Base-by-base conservation (phyloP, 768 basidiomycete genomes). In the Termitomyces sp. region DNA sequence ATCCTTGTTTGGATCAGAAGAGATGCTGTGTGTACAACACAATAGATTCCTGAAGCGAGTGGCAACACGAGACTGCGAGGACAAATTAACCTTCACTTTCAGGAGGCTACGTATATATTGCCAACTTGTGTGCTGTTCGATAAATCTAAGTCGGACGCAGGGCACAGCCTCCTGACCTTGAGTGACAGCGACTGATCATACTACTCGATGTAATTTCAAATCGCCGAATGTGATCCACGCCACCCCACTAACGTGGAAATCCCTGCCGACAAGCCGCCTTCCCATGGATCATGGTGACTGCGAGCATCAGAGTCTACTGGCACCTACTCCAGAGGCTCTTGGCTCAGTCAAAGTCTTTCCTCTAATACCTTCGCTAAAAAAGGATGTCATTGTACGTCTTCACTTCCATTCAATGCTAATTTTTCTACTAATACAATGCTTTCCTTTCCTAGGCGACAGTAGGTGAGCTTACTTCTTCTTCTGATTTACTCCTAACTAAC, bases 281-380 rank as follows among this genome's bases (percentile, higher is more conserved):
- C 45, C 47, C 39, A 58, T 61, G 59, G 58, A 59, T n/a, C n/a
- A 77, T 10, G 44, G 20, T 79, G 78, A 81, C 68, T 66, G 69
- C 57, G 80, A 81, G 65, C 70, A 73, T 51, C 76, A 73, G 60
- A 60, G 66, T 54, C 63, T 81, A 65, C 70, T 85, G 10, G 81
- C 82, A 15, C 85, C 86, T 5, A 78, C 82, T 1, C 75, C 78
- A 46, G 86, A 85, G 51, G 72, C 75, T 59, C 68, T 90, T 9
- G 81, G 82, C 6, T 75, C 84, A 2, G 77, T 90, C 64, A 84
- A 82, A 64, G 90, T 93, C 36, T 93, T 88, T 69, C 90, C 90
- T n/a, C 77, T 92, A 26, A 89, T 93, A 60, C 84, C 84, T 22
- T 79, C 82, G 59, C 66, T 93, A 45, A 88, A 85, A 67, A 81